Evolutionary conservation across 345 rosid species (phyloP).

Genomic region (Lagerstroemia speciosa): DNA sequence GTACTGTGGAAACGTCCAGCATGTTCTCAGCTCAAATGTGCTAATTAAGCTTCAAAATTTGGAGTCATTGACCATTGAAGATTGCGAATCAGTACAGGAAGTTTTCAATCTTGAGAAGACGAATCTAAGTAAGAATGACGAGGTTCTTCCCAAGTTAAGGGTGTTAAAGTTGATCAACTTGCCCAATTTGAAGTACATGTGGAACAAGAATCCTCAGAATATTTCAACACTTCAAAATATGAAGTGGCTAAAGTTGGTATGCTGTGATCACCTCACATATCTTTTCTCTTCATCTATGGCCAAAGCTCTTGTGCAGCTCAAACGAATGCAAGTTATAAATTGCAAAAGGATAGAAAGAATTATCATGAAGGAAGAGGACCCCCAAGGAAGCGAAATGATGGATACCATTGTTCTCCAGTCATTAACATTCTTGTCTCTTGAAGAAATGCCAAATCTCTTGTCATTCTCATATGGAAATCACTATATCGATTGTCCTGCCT

Average conservation of each 20-base stretch:
- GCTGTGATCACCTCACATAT: constrained; percentile 1
- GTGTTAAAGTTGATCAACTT: neutral
- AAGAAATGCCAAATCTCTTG: neutral
- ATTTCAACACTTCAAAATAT: constrained; percentile 5
- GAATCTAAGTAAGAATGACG: rapidly evolving
- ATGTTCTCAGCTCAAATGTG: constrained; percentile 6
- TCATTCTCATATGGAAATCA: neutral
- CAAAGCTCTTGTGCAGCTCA: constrained; percentile 7
- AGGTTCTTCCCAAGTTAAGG: neutral
- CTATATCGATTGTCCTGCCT: neutral
- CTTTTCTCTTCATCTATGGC: constrained; percentile 13
- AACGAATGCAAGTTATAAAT: neutral
- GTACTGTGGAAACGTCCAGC: neutral
- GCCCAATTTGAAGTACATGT: neutral
- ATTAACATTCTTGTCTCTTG: neutral
- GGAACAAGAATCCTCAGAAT: constrained; percentile 2
- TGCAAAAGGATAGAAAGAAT: constrained; percentile 11
- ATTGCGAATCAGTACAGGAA: neutral
- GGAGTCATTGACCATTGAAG: neutral
- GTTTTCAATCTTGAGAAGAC: neutral
- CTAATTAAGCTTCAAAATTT: neutral
- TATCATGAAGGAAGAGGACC: neutral
- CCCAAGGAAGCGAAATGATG: neutral
- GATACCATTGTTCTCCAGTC: constrained; percentile 7
- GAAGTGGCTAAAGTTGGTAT: neutral